Evolutionary conservation across 805 yeast species (phyloP), one percentile per base, ranked within the genome.

Genomic region (Blastobotrys peoriensis): DNA sequence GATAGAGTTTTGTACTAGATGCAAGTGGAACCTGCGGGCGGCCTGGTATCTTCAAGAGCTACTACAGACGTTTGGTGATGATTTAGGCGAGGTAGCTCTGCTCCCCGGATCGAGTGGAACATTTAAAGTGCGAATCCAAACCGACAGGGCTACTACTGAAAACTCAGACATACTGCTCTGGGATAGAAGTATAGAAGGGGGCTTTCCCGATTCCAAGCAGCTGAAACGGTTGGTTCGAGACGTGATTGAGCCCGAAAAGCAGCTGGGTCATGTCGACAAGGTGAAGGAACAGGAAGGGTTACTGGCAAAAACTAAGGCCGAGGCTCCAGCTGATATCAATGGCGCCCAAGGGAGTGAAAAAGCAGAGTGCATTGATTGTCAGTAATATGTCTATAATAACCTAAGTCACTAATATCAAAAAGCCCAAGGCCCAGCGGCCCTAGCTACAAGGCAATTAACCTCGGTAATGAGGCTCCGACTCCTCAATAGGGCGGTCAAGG

Each of bases 1-100:
- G 3, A 86, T 87, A 35, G 72, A 76, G 52, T 87, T 81, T 64
- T 87, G 96, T 59, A 82, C 83, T 33, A 77, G 75, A 58, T 87
- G 96, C 68, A 83, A 83, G 56, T 87, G 96, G 96, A 83, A 84
- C 55, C 73, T 86, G 38, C 67, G 96, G 9, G 94, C 96, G 1
- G 74, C 86, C 0, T 88, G 96, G 96, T 86, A 86, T 54, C 67
- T 79, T 25, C 95, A 85, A 59, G 96, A 87, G 62, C 66, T 88
- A 1, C 64, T 87, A n/a, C 86, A 83, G 56, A 88, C 96, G 0
- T 88, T 86, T 61, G 81, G 79, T 3, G 61, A 64, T 3, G 67
- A 68, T 18, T 56, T 79, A 5, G 79, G 79, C 13, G 83, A 81
- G 45, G 74, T 80, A 2, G 64, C 78, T 0, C 58, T 74, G 62